A percentile compares a stretch with the other conserved stretches of the same genome.
Conservation (phyloP, 805 yeast genomes). For the Saturnispora dispora region DNA sequence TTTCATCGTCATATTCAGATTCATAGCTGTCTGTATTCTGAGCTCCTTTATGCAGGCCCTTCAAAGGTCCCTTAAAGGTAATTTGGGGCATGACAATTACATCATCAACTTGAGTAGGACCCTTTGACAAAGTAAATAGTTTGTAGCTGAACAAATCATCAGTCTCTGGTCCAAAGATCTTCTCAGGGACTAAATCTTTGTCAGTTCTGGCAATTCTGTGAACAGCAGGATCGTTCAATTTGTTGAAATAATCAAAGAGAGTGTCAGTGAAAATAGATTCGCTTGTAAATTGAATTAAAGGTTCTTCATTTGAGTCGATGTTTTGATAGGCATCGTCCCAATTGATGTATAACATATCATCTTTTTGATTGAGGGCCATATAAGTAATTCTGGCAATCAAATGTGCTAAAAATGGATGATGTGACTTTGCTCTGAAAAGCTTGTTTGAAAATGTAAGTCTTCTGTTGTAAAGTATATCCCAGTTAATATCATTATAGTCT, state of each 20-base stretch:
- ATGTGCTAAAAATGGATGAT: slow-evolving; percentile 29
- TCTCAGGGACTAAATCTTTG: slow-evolving; percentile 19
- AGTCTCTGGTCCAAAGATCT: slow-evolving; percentile 25
- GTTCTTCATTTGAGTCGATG: slow-evolving; percentile 28
- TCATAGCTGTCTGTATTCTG: slow-evolving; percentile 11
- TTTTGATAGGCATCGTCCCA: slow-evolving; percentile 25
- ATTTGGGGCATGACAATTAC: slow-evolving; percentile 25
- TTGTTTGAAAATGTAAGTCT: slow-evolving; percentile 24
- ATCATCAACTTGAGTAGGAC: slow-evolving; percentile 27
- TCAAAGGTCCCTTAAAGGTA: slow-evolving; percentile 20
- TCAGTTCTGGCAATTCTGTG: slow-evolving; percentile 26
- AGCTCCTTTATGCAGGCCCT: slow-evolving; percentile 12
- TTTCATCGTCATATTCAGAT: slow-evolving; percentile 24
- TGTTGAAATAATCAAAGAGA: slow-evolving; percentile 26
- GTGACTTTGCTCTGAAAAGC: slow-evolving; percentile 25
- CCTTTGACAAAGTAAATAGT: slow-evolving; percentile 24
- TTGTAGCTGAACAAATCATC: slow-evolving; percentile 23
- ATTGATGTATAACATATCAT: slow-evolving; percentile 18
- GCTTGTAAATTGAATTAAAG: slow-evolving; percentile 27
- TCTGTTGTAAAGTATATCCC: slow-evolving; percentile 27
- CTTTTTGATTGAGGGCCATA: slow-evolving; percentile 20
- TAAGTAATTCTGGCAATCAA: slow-evolving; percentile 26
- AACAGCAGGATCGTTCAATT: slow-evolving; percentile 20
- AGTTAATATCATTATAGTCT: slow-evolving; percentile 26
- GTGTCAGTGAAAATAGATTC: slow-evolving; percentile 30